Base-by-base conservation (phyloP, 1,284 basidiomycete genomes). In the Ustilago shanxiensis region DNA sequence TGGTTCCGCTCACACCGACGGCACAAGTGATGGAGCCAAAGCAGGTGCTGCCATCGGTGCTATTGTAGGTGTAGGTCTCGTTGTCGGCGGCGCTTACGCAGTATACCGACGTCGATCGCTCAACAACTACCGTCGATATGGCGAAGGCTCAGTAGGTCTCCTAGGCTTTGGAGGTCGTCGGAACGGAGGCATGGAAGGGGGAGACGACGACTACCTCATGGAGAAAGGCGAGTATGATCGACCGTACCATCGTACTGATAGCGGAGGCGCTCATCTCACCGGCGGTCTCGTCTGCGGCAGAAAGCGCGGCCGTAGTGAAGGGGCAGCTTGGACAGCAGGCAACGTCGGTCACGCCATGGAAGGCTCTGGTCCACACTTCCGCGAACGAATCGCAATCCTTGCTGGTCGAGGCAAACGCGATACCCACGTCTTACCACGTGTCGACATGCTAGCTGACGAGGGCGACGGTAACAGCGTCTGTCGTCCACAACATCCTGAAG, bases 381-480 rank as follows among this genome's bases (percentile, higher is more conserved):
- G 77, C 13, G 74, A 82, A 51, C 64, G 80, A 10, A 65, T 82
- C 35, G 81, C 81, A 14, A 71, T 82, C 39, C 58, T 83, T 18
- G 77, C 79, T 3, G 81, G 81, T 11, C 47, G 77, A 39, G 72
- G 78, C 22, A 66, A 68, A n/a, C 56, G 65, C 5, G 77, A 68
- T 3, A 44, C 65, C 2, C 35, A 62, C 2, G 13, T 60, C 0
- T 70, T 63, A 13, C 74, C 75, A 2, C 66, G 82, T 22, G 79
- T 86, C 59, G 83, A 85, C 57, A 84, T 86, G 77, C 77, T 86
- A 13, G 83, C 81, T 1, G 80, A 82, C 35, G 80, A 80, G 55
- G 74, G 72, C n/a, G 79, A 79, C 33, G 73, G 66, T 14, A 60
- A 60, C 52, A 71, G 65, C 47, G 26, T 75, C 33, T 66, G 56